Evolutionary conservation across 805 yeast genomes (phyloP).

Genomic region (Cyberlindnera petersonii): DNA sequence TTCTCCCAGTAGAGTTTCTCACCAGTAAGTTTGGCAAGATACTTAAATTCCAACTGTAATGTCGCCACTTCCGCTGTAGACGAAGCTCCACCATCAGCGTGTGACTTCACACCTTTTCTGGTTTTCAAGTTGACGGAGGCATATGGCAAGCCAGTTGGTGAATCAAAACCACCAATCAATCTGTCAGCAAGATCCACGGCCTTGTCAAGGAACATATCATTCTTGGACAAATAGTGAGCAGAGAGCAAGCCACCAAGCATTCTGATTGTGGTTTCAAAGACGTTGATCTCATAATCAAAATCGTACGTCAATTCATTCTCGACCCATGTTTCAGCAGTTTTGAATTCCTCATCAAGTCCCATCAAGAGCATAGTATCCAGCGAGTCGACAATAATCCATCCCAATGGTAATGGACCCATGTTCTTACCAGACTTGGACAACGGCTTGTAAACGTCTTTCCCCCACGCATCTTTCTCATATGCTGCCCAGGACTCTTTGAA

Average conservation of each 20-base stretch:
- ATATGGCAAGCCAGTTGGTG: slow-evolving; percentile 68
- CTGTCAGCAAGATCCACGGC: slow-evolving; percentile 79
- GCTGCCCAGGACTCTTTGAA: slow-evolving; percentile 76
- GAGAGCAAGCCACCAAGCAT: slow-evolving; percentile 92
- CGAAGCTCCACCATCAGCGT: slow-evolving; percentile 70
- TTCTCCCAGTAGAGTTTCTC: slow-evolving; percentile 73
- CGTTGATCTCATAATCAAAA: slow-evolving; percentile 70
- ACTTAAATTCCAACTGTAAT: slow-evolving; percentile 82
- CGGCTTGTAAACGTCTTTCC: slow-evolving; percentile 74
- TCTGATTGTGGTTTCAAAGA: slow-evolving; percentile 91
- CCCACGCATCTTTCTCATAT: slow-evolving; percentile 78
- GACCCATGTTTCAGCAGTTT: slow-evolving; percentile 71
- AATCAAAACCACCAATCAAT: slow-evolving; percentile 63
- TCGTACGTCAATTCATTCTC: slow-evolving; percentile 62
- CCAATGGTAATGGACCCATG: slow-evolving; percentile 79
- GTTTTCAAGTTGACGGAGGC: slow-evolving; percentile 70
- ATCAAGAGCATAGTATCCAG: slow-evolving; percentile 78
- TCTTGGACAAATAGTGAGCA: slow-evolving; percentile 67
- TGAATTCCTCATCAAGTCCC: slow-evolving; percentile 55
- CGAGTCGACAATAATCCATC: slow-evolving; percentile 91
- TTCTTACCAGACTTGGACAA: slow-evolving; percentile 57
- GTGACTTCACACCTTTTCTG: slow-evolving; percentile 56
- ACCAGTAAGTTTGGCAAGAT: slow-evolving; percentile 75
- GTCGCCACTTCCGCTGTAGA: slow-evolving; percentile 91
- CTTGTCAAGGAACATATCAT: slow-evolving; percentile 67